Evolutionary conservation across 805 yeast species (phyloP), one percentile per base, ranked within the genome.

Genomic region (Starmerella bacillaris): DNA sequence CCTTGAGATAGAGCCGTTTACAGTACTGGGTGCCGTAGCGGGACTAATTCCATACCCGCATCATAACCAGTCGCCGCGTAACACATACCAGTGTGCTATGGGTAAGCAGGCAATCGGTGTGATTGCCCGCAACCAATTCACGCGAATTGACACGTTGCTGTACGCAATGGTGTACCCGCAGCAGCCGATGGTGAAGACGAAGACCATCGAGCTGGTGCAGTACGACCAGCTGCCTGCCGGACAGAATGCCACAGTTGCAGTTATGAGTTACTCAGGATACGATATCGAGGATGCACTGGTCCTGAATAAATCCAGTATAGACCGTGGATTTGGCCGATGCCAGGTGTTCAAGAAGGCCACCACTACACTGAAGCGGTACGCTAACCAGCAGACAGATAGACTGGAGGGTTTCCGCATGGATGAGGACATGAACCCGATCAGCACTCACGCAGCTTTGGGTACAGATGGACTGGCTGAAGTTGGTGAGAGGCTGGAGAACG

Each of bases 21-120:
- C 94, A 0, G 76, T 82, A 3, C 60, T 82, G 21, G 94, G 94
- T 38, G 94, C 93, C 0, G 93, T 80, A 37, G 94, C 93, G 0
- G 92, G 93, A 19, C 64, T 79, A 47, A 79, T 79, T 63, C 93
- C 93, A 15, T 79, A 80, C 51, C 93, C 93, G 31, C 92, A 79
- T 53, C 93, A 79, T 55, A 79, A 79, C 59, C 93, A 79, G 59
- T 78, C 92, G 4, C 93, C 93, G 30, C 72, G 93, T 65, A 79
- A 79, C 58, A 79, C 92, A 4, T 79, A 79, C 59, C 93, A 79
- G 58, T 79, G 92, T 67, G 93, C 92, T 53, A 79, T 79, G 93
- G 93, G 94, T 72, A 82, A 82, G 60, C 98, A 89, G 62, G 98
- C 98, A n/a, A 86, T 89, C 57, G 98, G 98, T 47, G 96, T 96